Base-by-base conservation (phyloP, 345 rosid species). In the Eucalyptus cloeziana region DNA sequence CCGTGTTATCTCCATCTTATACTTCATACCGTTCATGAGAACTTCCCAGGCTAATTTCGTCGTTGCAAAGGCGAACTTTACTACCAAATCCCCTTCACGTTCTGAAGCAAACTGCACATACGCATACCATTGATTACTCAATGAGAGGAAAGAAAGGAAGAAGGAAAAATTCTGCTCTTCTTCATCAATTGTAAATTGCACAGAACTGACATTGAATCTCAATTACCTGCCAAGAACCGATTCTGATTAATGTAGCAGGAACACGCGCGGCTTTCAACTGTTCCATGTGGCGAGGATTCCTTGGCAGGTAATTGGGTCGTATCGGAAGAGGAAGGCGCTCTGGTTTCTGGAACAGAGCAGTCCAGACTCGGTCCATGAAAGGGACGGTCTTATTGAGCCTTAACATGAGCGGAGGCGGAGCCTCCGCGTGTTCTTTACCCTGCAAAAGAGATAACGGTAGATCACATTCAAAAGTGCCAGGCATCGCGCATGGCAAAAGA, bases 31-130 rank as follows among this genome's bases (percentile, higher is more conserved):
- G 2, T 86, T 25, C 25, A 89, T 88, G 44, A 97, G 91, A 58
- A 93, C 33, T 54, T 97, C 98, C 99, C 99, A 97, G 4, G 95
- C 94, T 89, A 97, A 86, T 90, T 88, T 96, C 80, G 45, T 90
- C 86, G 92, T 93, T 4, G 94, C 93, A 89, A 90, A 96, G 86
- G 94, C 96, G 44, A 94, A 91, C 88, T 97, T 97, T 4, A 93
- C 96, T 86, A 92, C 91, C 87, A 95, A 86, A 40, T 95, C 95
- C 24, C 91, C 90, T 86, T 94, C 94, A 71, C 89, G 43, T 21
- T 1, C 86, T 7, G 94, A 47, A 6, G 56, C 89, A 85, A 91
- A 93, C 96, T 95, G 90, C 87, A 85, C 86, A 30, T 13, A 7
- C 25, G 47, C 13, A 7, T 76, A 33, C 31, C 31, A 22, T 19